Evolutionary conservation across 768 basidiomycete genomes (phyloP).

Genomic region (Auricularia heimuer): DNA sequence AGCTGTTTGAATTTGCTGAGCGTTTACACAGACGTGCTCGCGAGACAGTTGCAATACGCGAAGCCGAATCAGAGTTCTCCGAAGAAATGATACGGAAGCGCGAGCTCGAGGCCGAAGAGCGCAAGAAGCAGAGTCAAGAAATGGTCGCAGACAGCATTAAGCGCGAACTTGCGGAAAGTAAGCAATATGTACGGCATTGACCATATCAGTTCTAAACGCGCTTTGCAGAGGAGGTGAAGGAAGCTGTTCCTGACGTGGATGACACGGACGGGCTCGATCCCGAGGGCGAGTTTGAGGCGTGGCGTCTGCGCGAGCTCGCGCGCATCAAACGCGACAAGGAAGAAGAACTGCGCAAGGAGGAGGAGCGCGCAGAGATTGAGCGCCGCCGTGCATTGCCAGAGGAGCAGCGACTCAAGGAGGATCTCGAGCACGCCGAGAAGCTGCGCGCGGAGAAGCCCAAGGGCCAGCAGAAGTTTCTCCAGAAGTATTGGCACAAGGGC

Average conservation of each 20-base stretch:
- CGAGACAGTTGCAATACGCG: constrained; percentile 59
- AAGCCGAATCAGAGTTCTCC: constrained; percentile 55
- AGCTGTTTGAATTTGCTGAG: background rate
- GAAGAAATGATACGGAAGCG: constrained; percentile 65
- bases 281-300: constrained; percentile 84
- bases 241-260: constrained; percentile 77
- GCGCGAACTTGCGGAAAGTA: constrained; percentile 86
- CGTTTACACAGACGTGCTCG: constrained; percentile 51
- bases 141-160: constrained; percentile 91
- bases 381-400: constrained; percentile 87
- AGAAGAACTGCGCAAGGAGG: constrained; percentile 67
- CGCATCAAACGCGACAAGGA: constrained; percentile 93
- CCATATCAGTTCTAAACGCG: too few relatives aligned
- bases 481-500: constrained; percentile 99
- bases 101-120: constrained; percentile 69
- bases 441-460: constrained; percentile 81
- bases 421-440: constrained; percentile 77
- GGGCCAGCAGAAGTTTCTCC: constrained; percentile 84
- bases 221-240: constrained; percentile 75
- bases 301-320: constrained; percentile 89
- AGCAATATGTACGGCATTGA: constrained; percentile 15
- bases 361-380: constrained; percentile 87
- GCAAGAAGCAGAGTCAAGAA: constrained; percentile 81
- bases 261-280: constrained; percentile 93
- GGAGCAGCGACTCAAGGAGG: constrained; percentile 85